Conservation (phyloP, 176 grass and related monocot genomes). For the Alloteropsis semialata region DNA sequence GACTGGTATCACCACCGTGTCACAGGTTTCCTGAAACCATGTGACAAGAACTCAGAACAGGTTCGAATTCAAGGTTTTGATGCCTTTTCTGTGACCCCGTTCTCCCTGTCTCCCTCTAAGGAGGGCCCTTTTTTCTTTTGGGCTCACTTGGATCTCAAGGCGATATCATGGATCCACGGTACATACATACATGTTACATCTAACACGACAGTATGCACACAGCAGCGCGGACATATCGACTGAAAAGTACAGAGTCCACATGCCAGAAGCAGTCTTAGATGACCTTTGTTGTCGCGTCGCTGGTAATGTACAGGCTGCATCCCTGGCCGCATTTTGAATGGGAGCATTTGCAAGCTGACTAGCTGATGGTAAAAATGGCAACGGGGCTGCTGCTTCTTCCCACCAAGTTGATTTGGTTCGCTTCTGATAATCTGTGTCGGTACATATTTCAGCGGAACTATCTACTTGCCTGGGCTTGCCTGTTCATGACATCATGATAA, state of each 20-base stretch:
- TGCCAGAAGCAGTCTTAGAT: not conserved
- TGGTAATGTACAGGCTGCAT: constrained; percentile 20
- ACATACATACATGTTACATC: constrained; percentile 18
- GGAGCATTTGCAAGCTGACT: not conserved
- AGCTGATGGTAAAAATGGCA: not conserved
- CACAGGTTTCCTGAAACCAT: not conserved
- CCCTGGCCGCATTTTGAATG: not conserved
- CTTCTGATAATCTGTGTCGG: constrained; percentile 4
- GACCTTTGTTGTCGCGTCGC: not conserved
- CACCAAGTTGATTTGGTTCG: not conserved
- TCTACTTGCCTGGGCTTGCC: constrained; percentile 51
- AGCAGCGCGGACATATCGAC: not conserved
- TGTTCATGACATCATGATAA: constrained; percentile 98
- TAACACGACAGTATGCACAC: constrained; percentile 6
- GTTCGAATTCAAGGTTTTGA: not conserved
- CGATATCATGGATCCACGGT: not conserved
- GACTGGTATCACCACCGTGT: not conserved
- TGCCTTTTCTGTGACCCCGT: not conserved
- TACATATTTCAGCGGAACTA: constrained; percentile 11
- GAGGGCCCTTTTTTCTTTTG: not conserved
- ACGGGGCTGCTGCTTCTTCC: not conserved
- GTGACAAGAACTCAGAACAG: not conserved
- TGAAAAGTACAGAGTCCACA: not conserved
- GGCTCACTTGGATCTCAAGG: not conserved
- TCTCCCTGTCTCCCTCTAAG: not conserved